Evolutionary conservation across 345 rosid genomes (phyloP).

Genomic region (Pugionium cornutum): DNA sequence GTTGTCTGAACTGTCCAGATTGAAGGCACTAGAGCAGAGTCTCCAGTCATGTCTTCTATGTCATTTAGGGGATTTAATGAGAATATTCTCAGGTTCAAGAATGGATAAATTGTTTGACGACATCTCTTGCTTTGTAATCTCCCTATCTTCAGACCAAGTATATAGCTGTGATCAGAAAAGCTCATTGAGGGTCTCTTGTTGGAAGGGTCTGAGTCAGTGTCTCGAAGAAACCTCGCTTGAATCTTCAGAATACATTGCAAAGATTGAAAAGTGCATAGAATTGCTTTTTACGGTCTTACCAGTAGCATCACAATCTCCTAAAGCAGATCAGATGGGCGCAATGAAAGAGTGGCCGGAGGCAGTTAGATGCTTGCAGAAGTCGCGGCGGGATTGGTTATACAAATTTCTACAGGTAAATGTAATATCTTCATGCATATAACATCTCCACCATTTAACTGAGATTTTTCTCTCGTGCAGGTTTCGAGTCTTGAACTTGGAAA

Average conservation of each 20-base stretch:
- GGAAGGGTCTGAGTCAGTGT: constrained; percentile 78
- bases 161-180: constrained; percentile 51
- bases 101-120: constrained; percentile 71
- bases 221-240: constrained; percentile 67
- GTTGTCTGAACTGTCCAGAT: constrained; percentile 73
- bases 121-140: constrained; percentile 51
- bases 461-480: constrained; percentile 44
- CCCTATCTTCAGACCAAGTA: constrained; percentile 47
- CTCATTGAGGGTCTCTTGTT: constrained; percentile 61
- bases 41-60: constrained; percentile 65
- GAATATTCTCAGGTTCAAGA: constrained; percentile 78
- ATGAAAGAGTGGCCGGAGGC: constrained; percentile 67
- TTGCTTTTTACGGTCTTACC: constrained; percentile 67
- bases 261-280: constrained; percentile 67
- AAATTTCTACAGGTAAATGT: constrained; percentile 67
- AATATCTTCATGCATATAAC: background rate
- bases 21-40: constrained; percentile 62
- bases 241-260: constrained; percentile 51
- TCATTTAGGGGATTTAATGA: constrained; percentile 61
- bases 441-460: background rate
- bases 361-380: constrained; percentile 70
- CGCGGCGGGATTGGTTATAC: constrained; percentile 62
- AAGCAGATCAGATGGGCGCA: constrained; percentile 37
- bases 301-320: constrained; percentile 42
- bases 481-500: constrained; percentile 46